These are phyloP conservation scores for Torrubiella hemipterigena DNA, from an alignment of 2,329 filamentous ascomycete species.

Conservation along the genomic window DNA sequence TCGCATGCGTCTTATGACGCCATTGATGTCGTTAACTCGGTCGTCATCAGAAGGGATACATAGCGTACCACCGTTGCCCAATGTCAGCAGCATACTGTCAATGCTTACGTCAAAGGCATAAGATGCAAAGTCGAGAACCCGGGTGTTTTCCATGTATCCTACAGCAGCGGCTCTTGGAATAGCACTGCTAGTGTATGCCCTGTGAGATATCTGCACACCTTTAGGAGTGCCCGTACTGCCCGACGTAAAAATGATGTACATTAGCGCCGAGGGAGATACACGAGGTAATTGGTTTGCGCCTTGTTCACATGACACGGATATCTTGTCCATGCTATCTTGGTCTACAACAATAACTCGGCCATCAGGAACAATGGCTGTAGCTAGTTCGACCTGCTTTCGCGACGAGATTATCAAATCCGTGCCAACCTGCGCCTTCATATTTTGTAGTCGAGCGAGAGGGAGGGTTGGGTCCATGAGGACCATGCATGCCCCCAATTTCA, in stretches of 20 bases:
- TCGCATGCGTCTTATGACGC: not conserved
- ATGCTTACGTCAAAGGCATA: not conserved
- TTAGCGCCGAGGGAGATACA: not conserved
- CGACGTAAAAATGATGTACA: conserved; percentile 1
- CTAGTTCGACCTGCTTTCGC: not conserved
- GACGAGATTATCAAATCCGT: not conserved
- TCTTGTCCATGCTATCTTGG: not conserved
- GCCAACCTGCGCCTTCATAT: not conserved
- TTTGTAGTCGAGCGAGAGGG: not conserved
- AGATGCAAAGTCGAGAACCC: not conserved
- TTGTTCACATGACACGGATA: not conserved
- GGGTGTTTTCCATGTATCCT: not conserved
- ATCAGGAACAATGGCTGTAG: not conserved
- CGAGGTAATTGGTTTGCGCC: not conserved
- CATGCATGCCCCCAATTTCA: not conserved
- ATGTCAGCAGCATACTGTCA: not conserved
- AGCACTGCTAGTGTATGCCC: not conserved
- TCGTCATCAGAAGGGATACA: not conserved
- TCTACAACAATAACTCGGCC: not conserved
- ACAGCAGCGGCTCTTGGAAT: not conserved
- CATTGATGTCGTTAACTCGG: not conserved
- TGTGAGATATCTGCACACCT: not conserved
- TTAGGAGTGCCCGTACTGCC: conserved; percentile 1
- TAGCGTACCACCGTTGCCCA: not conserved
- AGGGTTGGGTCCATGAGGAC: not conserved